Evolutionary conservation across 2,329 filamentous ascomycete genomes (phyloP), one percentile per base, ranked within the genome.

Genomic region (Cercospora berteroae): DNA sequence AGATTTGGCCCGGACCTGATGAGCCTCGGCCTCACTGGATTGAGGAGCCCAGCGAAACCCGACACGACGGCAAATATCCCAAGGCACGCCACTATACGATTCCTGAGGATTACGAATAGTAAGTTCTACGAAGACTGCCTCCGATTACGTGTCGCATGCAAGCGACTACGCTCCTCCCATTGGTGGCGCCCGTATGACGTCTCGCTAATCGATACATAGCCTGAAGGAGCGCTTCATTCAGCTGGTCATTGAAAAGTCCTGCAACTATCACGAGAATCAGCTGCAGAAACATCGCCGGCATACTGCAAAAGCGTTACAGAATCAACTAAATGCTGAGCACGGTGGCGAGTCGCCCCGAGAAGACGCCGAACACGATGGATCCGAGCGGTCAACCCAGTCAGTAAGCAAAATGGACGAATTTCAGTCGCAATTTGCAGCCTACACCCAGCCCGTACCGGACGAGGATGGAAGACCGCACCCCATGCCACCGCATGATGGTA

Each of bases 241-340:
- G 55, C 65, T 69, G n/a, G 62, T 69, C 8, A 64, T 69, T n/a
- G 67, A 69, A 56, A 69, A 69, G 56, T 65, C 62, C 42, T 62
- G 63, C 66, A 67, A 67, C 33, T 69, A 67, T 36, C 67, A 69
- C 27, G 67, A 69, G 33, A 69, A 69, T 23, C 67, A 69, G 58
- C 44, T 69, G 31, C 67, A 69, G 25, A 69, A 69, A 58, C 52
- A 63, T 31, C 58, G 67, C 5, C 65, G 67, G 5, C 65, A 65
- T 9, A 65, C 62, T 8, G 63, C 62, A 10, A 67, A 67, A 29
- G 58, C 55, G 16, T 39, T 67, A 6, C 55, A 63, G n/a, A 60
- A 55, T 25, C 66, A 67, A 18, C 48, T 65, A 13, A 48, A 60
- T 48, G 52, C 48, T 20, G 56, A 56, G 25, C 25, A 64, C 25